Evolutionary conservation across 345 rosid species (phyloP).

Genomic region (Stellera chamaejasme): DNA sequence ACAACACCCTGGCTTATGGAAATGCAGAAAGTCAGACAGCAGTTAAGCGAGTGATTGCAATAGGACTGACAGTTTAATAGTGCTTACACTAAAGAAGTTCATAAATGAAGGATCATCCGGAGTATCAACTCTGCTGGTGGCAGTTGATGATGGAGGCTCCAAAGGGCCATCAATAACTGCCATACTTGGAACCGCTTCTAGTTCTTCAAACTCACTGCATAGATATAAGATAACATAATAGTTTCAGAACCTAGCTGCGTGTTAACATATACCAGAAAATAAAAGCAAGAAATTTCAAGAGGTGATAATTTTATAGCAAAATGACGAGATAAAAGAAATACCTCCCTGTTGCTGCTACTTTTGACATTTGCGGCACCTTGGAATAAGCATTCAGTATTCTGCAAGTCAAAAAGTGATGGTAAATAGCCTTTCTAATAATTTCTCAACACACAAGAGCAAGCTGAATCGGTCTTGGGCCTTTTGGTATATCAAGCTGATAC

Average conservation of each 20-base stretch:
- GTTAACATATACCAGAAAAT: background rate
- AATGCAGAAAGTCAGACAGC: no score
- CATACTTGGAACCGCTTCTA: conserved; percentile 88
- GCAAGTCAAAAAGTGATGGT: conserved; percentile 13
- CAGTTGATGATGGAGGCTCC: conserved; percentile 59
- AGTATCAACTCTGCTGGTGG: conserved; percentile 31
- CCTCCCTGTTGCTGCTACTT: conserved; percentile 63
- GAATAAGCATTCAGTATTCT: conserved; percentile 87
- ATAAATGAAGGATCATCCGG: conserved; percentile 80
- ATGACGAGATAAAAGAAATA: conserved; percentile 10
- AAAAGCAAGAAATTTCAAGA: no score
- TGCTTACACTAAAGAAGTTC: conserved; percentile 81
- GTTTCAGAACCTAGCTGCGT: background rate
- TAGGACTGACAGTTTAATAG: background rate
- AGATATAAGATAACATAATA: background rate
- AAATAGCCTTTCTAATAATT: background rate
- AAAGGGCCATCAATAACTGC: conserved; percentile 85
- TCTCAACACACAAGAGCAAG: background rate
- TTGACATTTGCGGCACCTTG: conserved; percentile 76
- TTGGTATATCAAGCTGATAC: no score
- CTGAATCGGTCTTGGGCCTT: no score
- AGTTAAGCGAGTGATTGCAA: no score
- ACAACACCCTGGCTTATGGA: no score
- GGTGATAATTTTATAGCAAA: no score
- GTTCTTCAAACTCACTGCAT: conserved; percentile 87